A percentile compares a stretch with the other conserved stretches of the same genome.
Evolutionary conservation across 495 filamentous ascomycete genomes (phyloP).

Genomic region (Penicillium odoratum): DNA sequence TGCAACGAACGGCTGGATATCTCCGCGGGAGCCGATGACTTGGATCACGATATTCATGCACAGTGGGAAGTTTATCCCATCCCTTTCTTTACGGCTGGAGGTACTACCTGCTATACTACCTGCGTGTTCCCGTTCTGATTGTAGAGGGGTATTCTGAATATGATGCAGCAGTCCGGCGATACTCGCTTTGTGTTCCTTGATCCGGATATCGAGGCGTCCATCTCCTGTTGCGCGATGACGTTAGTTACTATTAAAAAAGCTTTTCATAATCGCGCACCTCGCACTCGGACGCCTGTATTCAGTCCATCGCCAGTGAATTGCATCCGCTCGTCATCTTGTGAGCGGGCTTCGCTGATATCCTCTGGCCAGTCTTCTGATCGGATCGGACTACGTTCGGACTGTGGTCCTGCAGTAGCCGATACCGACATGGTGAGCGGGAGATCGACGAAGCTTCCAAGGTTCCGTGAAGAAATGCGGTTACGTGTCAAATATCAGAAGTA

Average conservation of each 20-base stretch:
- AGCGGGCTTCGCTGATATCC: slow-evolving; percentile 1
- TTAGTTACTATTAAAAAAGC: neutral
- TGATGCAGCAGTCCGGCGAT: slow-evolving; percentile 26
- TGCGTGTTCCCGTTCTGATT: slow-evolving; percentile 17
- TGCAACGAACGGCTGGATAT: slow-evolving; percentile 76
- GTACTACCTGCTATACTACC: neutral
- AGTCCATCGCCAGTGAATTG: slow-evolving; percentile 25
- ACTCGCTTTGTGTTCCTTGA: slow-evolving; percentile 25
- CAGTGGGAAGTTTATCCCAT: slow-evolving; percentile 56
- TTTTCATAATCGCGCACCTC: slow-evolving; percentile 15
- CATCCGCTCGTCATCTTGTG: neutral
- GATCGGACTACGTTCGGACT: slow-evolving; percentile 6
- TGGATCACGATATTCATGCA: slow-evolving; percentile 76
- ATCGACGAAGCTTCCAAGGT: slow-evolving; percentile 8
- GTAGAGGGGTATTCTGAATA: slow-evolving; percentile 10
- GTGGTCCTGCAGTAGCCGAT: slow-evolving; percentile 2
- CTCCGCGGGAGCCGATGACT: slow-evolving; percentile 77
- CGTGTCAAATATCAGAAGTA: no score
- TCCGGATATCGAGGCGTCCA: slow-evolving; percentile 29
- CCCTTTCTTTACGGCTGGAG: slow-evolving; percentile 36
- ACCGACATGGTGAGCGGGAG: slow-evolving; percentile 22
- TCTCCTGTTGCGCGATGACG: slow-evolving; percentile 17
- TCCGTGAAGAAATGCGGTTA: neutral
- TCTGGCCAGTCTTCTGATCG: slow-evolving; percentile 21
- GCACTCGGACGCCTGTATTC: slow-evolving; percentile 25